Base-by-base conservation (phyloP, 169 alveolate genomes). In the Eimeria acervulina region DNA sequence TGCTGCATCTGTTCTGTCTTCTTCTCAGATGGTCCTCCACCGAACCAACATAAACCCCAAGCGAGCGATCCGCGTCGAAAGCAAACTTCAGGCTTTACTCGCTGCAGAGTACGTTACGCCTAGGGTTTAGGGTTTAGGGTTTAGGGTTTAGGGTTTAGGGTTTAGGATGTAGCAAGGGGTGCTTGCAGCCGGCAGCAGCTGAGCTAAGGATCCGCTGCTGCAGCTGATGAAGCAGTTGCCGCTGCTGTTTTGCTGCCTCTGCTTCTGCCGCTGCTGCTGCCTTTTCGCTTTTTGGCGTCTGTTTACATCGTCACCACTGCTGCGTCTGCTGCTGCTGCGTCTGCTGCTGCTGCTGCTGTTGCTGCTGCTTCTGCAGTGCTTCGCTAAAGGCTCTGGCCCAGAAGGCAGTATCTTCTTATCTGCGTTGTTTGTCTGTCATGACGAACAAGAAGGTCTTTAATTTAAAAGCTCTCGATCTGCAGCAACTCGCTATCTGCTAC, bases 321-420 rank as follows among this genome's bases (percentile, higher is more conserved):
- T 40, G 90, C 66, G 6, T 21, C 28, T 70, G 47, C 26, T 28
- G 42, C 83, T 70, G 31, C 47, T 31, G 83, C 36, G 40, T 8
- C 15, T 74, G 61, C 59, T 42, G 85, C 59, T 38, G n/a, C 61
- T 74, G 85, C 85, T 40, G 90, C 66, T 81, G 44, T 55, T 80
- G 63, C 26, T 42, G 63, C 51, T 40, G 68, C 44, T 36, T 76
- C 70, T 68, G 95, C 96, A 92, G 95, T 70, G 33, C 70, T 2
- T 95, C 74, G 10, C 70, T 95, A 52, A 95, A 95, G 72, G 28
- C 68, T 17, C 72, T 92, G 51, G 96, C 97, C n/a, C 89, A 81
- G 66, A 42, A 88, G 70, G 96, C 97, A 0, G 63, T 84, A 26
- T 17, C 78, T 33, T n/a, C 95, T 52, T 95, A 90, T 33, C n/a